These are phyloP conservation scores for Acarospora socialis DNA, from an alignment of 2,329 filamentous ascomycete species.

Conservation along the genomic window DNA sequence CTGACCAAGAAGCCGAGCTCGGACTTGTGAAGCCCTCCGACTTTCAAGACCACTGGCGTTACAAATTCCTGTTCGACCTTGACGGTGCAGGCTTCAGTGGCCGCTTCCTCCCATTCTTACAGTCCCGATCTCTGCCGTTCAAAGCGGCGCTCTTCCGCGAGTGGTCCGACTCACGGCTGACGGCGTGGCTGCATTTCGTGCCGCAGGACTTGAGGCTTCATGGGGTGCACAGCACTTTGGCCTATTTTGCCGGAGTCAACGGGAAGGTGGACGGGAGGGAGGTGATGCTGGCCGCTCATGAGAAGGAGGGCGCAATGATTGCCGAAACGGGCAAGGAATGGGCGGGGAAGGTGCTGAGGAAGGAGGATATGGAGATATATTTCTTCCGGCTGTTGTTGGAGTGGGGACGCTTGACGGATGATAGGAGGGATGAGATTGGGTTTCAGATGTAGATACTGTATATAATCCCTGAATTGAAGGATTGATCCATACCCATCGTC, in stretches of 20 bases:
- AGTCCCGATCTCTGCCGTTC: conserved; percentile 54
- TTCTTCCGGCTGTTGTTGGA: conserved; percentile 64
- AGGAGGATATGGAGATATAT: conserved; percentile 68
- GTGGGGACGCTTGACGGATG: conserved; percentile 57
- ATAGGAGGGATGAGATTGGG: conserved; percentile 37
- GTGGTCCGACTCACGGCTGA: conserved; percentile 64
- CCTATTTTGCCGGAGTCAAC: conserved; percentile 53
- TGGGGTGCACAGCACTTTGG: conserved; percentile 56
- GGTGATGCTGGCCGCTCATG: conserved; percentile 31
- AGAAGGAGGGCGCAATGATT: conserved; percentile 48
- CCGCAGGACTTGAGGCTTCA: conserved; percentile 62
- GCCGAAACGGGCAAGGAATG: conserved; percentile 51
- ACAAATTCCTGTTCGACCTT: conserved; percentile 57
- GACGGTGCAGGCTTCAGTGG: conserved; percentile 56
- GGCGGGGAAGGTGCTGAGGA: conserved; percentile 47
- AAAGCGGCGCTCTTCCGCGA: conserved; percentile 56
- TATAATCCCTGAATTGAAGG: too few species aligned
- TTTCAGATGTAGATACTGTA: conserved; percentile 21
- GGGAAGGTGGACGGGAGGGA: conserved; percentile 32
- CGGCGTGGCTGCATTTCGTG: conserved; percentile 68
- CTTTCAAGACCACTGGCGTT: conserved; percentile 45
- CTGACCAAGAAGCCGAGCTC: conserved; percentile 39
- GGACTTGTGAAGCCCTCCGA: conserved; percentile 30
- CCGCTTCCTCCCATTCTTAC: conserved; percentile 49
- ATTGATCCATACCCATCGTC: too few species aligned